A percentile compares a stretch with the other conserved stretches of the same genome.
Conservation (phyloP, 2,329 filamentous ascomycete species). For the Alternaria sp. region DNA sequence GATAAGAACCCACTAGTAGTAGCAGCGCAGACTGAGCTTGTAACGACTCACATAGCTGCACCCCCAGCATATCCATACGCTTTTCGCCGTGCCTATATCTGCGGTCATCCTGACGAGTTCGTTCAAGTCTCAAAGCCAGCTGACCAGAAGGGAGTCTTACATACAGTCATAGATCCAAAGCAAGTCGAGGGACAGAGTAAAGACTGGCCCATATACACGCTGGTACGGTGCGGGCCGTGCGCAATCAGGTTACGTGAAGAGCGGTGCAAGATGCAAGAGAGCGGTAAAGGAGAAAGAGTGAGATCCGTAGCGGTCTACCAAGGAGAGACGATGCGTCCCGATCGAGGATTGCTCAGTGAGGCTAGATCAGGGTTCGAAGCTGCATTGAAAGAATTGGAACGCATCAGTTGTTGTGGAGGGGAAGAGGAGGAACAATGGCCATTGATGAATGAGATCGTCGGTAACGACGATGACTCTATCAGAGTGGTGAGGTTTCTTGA, state of each 20-base stretch:
- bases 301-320: slow-evolving; percentile 1
- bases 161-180: slow-evolving; percentile 9
- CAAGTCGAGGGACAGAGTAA: background rate
- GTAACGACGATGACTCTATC: background rate
- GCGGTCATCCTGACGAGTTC: slow-evolving; percentile 25
- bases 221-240: slow-evolving; percentile 14
- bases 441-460: background rate
- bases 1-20: background rate
- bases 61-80: slow-evolving; percentile 15
- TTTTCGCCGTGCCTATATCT: slow-evolving; percentile 22
- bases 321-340: background rate
- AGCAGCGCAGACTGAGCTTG: background rate
- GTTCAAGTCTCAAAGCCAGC: slow-evolving; percentile 14
- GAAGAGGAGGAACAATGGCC: background rate
- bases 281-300: background rate
- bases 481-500: background rate
- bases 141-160: background rate
- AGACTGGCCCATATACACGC: slow-evolving; percentile 3
- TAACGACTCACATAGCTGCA: background rate
- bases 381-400: slow-evolving; percentile 1
- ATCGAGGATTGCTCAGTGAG: background rate
- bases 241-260: slow-evolving; percentile 1
- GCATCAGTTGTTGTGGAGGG: background rate
- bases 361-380: slow-evolving; percentile 1
- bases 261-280: background rate